Evolutionary conservation across 2,329 filamentous ascomycete species (phyloP).

Genomic region (Penicillium griseofulvum): DNA sequence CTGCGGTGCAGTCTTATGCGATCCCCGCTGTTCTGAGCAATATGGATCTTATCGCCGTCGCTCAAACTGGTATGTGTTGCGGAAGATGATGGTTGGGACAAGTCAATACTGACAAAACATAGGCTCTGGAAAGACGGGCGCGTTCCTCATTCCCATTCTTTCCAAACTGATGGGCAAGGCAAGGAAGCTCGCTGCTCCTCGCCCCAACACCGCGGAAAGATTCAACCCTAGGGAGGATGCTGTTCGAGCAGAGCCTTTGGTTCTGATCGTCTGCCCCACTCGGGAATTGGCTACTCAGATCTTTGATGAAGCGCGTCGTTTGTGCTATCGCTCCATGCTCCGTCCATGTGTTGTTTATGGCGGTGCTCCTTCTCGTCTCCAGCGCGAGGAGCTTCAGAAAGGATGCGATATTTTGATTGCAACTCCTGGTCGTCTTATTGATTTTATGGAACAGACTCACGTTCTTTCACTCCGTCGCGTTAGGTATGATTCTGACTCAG

Average conservation of each 20-base stretch:
- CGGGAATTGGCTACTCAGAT: slow-evolving; percentile 92
- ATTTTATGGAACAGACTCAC: slow-evolving; percentile 73
- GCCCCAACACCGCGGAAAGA: slow-evolving; percentile 60
- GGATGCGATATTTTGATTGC: slow-evolving; percentile 89
- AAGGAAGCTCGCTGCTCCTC: slow-evolving; percentile 74
- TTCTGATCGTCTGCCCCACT: slow-evolving; percentile 80
- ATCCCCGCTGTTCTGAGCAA: slow-evolving; percentile 75
- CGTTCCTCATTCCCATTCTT: slow-evolving; percentile 83
- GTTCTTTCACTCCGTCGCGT: slow-evolving; percentile 72
- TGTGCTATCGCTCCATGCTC: slow-evolving; percentile 93
- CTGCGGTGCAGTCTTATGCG: slow-evolving; percentile 82
- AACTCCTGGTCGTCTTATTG: slow-evolving; percentile 79
- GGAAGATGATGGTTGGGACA: not conserved
- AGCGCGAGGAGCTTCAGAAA: slow-evolving; percentile 69
- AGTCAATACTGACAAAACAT: slow-evolving; percentile 6
- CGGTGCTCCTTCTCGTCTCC: slow-evolving; percentile 68
- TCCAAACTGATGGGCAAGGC: slow-evolving; percentile 95
- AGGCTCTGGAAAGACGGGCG: slow-evolving; percentile 96
- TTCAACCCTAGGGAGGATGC: slow-evolving; percentile 53
- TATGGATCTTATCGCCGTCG: slow-evolving; percentile 80
- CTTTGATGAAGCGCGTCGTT: slow-evolving; percentile 86
- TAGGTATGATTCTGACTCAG: slow-evolving; percentile 51
- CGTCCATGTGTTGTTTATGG: slow-evolving; percentile 89
- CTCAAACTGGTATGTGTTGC: slow-evolving; percentile 77
- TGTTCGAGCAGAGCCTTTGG: slow-evolving; percentile 78